Conservation (phyloP, 257 asterid genomes). For the Ocimum tenuiflorum region DNA sequence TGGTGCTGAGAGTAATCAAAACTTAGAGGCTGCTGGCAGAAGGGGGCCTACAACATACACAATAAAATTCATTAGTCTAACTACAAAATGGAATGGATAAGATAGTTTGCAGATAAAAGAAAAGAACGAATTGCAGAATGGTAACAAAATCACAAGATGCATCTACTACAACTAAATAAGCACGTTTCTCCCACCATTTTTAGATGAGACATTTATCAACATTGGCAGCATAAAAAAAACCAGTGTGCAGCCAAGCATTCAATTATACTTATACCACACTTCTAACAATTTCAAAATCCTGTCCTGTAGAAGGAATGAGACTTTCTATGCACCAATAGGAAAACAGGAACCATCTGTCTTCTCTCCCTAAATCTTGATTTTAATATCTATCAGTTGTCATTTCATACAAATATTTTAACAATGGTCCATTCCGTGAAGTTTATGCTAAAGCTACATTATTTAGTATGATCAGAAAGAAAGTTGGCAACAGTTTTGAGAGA, state of each 20-base stretch:
- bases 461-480: no score
- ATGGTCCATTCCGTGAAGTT: no score
- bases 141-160: background rate
- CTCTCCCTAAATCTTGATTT: no score
- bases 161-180: no score
- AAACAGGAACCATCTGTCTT: no score
- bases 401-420: no score
- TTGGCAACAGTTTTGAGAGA: background rate
- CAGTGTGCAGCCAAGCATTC: background rate
- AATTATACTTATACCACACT: background rate
- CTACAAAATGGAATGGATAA: background rate
- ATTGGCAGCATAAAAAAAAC: background rate
- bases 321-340: no score
- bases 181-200: no score
- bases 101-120: background rate
- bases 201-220: background rate
- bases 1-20: constrained; percentile 31
- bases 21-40: constrained; percentile 58
- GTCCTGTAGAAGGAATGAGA: no score
- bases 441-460: no score
- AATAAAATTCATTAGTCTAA: background rate
- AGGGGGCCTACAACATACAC: constrained; percentile 50
- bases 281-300: background rate
- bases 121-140: background rate
- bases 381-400: no score